Base-by-base conservation (phyloP, 2,329 filamentous ascomycete species). In the Dendryphion nanum region DNA sequence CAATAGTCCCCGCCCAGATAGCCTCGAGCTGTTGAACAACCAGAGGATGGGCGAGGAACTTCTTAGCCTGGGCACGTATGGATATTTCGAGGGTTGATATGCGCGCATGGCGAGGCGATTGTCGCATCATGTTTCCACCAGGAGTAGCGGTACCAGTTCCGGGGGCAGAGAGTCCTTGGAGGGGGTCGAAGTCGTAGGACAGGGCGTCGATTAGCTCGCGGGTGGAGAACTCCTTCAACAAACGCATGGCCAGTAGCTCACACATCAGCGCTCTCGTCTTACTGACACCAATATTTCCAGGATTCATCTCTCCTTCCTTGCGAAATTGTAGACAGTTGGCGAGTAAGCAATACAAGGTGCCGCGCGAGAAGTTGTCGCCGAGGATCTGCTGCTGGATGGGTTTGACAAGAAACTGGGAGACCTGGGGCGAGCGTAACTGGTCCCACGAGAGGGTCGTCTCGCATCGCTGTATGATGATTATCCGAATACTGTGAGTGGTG, bases 391-490 rank as follows among this genome's bases (percentile, higher is more conserved):
- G 86, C 66, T 93, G 89, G 73, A 96, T 93, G 2, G 91, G 91
- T 72, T 96, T 96, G 60, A 96, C 79, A 23, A 97, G 77, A 63
- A 97, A 97, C 61, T 95, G 90, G 13, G 89, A 95, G 40, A 97
- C 85, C 63, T 97, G 91, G 3, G 91, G 91, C n/a, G 89, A 95
- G 47, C 90, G 82, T 46, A 97, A 75, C 64, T 97, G 91, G 48
- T 97, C 91, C 90, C 90, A 97, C 13, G 89, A 85, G 35, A 97
- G 71, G 0, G 89, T 91, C 2, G 90, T 96, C 70, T 97, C 91
- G 66, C 89, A 95, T 59, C 86, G 82, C 42, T 87, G 77, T 50
- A 87, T 79, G 43, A 97, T 83, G 40, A 96, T 77, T 37, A 89
- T 82, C 50, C 91, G 86, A 47, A 96, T 90, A 20, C 87, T 82